Percentiles rank a stretch among this genome's conserved stretches.
These are phyloP conservation scores for Exophiala calicioides DNA, from an alignment of 2,329 filamentous ascomycete species.

Conservation along the genomic window DNA sequence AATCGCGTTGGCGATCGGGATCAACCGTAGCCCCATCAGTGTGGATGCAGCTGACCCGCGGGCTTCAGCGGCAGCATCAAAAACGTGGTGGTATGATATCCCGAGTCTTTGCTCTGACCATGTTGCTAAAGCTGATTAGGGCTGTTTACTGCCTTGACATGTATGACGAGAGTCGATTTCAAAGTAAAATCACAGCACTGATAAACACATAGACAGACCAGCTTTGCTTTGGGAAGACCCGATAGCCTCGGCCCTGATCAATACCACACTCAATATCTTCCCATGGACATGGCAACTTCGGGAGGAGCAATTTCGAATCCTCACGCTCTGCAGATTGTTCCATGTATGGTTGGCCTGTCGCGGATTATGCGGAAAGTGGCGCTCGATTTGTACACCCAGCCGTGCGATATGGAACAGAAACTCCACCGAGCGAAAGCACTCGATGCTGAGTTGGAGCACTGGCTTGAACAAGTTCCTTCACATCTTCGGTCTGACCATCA, in stretches of 20 bases:
- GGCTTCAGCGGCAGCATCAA: constrained; percentile 43
- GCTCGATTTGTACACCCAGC: constrained; percentile 43
- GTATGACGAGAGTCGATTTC: constrained; percentile 41
- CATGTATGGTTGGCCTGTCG: constrained; percentile 44
- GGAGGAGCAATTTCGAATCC: constrained; percentile 29
- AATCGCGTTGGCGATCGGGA: constrained; percentile 50
- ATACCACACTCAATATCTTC: constrained; percentile 50
- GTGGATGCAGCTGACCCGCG: constrained; percentile 38
- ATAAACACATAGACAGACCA: constrained; percentile 38
- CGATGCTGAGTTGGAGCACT: constrained; percentile 40
- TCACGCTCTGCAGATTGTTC: constrained; percentile 39
- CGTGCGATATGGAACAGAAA: constrained; percentile 39
- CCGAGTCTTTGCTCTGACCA: constrained; percentile 18
- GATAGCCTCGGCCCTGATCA: constrained; percentile 52
- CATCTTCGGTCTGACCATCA: constrained; percentile 34
- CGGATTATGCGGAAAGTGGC: constrained; percentile 44
- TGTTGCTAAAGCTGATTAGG: constrained; percentile 11
- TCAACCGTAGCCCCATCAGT: constrained; percentile 40
- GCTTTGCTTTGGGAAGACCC: constrained; percentile 51
- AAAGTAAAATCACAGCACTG: not conserved
- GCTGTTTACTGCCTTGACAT: constrained; percentile 24
- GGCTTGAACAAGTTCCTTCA: constrained; percentile 36
- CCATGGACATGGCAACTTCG: constrained; percentile 36
- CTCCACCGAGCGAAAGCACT: constrained; percentile 39
- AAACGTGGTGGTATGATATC: constrained; percentile 52